These are phyloP conservation scores for Scenedesmus sp. DNA, from an alignment of 163 green algal genomes.

Conservation along the genomic window DNA sequence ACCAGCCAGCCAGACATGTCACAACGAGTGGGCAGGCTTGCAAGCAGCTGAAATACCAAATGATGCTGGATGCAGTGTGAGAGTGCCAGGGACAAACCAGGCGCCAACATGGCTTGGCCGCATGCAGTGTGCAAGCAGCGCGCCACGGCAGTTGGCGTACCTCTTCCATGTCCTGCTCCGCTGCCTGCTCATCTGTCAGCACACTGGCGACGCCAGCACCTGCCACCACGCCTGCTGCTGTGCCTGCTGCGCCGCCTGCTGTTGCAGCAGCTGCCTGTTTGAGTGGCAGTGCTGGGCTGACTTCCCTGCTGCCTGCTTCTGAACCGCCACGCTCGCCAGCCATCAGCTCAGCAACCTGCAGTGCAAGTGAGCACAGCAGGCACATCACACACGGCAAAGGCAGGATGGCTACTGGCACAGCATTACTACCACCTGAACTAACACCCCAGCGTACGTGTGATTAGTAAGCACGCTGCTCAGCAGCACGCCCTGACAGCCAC, in stretches of 20 bases:
- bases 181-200: slow-evolving; percentile 44
- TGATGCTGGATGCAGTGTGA: too few relatives aligned
- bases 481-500: too few relatives aligned
- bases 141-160: background rate
- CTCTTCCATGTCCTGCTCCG: slow-evolving; percentile 45
- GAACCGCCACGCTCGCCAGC: background rate
- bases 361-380: background rate
- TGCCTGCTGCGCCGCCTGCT: slow-evolving; percentile 14
- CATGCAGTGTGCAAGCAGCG: too few relatives aligned
- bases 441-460: too few relatives aligned
- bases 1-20: too few relatives aligned
- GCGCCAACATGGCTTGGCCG: too few relatives aligned
- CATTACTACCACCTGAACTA: too few relatives aligned
- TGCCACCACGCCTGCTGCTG: slow-evolving; percentile 16
- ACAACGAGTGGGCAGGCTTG: too few relatives aligned
- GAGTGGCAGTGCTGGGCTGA: slow-evolving; percentile 21
- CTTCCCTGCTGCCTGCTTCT: slow-evolving; percentile 22
- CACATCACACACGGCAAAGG: background rate
- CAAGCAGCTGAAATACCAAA: too few relatives aligned
- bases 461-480: too few relatives aligned
- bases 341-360: slow-evolving; percentile 28
- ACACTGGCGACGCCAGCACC: background rate
- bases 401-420: background rate
- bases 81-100: too few relatives aligned
- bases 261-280: background rate